Evolutionary conservation across 305 asterid species (phyloP).

Genomic region (Fraxinus dipetala): DNA sequence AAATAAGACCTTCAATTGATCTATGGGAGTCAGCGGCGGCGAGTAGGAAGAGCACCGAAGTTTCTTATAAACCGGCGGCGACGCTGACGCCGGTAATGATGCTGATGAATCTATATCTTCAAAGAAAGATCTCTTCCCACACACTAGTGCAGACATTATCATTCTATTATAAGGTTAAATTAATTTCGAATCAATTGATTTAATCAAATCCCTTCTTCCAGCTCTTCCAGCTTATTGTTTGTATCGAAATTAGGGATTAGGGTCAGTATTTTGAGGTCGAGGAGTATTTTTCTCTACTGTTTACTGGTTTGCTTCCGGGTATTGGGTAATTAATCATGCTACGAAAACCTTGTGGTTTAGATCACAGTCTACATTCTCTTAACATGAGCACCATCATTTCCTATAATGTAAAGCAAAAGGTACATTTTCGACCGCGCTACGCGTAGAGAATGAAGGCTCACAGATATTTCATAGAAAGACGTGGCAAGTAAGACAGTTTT

Average conservation of each 20-base stretch:
- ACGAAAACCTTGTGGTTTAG: no score
- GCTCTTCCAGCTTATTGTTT: background rate
- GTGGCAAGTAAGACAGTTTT: no score
- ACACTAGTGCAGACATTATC: slow-evolving; percentile 66
- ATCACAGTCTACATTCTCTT: no score
- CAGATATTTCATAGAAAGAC: no score
- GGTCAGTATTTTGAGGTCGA: background rate
- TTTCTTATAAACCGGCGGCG: slow-evolving; percentile 59
- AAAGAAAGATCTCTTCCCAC: slow-evolving; percentile 79
- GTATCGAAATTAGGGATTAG: background rate
- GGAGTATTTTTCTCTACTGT: background rate
- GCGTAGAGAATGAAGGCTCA: no score
- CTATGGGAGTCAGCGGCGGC: slow-evolving; percentile 34
- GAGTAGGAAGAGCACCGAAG: slow-evolving; percentile 50
- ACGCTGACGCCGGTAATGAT: slow-evolving; percentile 45
- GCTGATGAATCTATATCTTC: slow-evolving; percentile 52
- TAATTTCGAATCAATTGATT: background rate
- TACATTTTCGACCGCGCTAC: no score
- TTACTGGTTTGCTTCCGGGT: background rate
- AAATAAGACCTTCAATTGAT: slow-evolving; percentile 57
- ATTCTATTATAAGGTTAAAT: background rate
- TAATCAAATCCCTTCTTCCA: background rate
- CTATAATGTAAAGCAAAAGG: no score
- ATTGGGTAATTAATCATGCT: background rate
- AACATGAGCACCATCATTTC: no score